Base-by-base conservation (phyloP, 177 flowering plant genomes). In the Vitis hybrid region DNA sequence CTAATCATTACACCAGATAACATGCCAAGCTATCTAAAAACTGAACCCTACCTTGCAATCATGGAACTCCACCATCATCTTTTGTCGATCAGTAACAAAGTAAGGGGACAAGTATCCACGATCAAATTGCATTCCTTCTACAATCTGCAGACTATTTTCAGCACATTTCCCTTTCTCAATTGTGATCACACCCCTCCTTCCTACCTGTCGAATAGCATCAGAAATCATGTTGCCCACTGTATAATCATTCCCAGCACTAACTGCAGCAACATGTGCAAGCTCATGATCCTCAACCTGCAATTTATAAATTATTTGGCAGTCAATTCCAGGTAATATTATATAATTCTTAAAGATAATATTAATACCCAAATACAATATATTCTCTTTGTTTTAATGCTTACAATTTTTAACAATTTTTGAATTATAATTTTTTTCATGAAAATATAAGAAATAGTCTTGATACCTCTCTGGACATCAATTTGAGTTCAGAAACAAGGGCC, bases 81-180 rank as follows among this genome's bases (percentile, higher is more conserved):
- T 90, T 63, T 69, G 68, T 61, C 89, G 61, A 76, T 94, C 94
- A 45, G 90, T 94, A 64, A 90, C 94, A 68, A 94, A 90, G 76
- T 92, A 89, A 59, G 89, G 92, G 64, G 98, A 94, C 80, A 94
- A 72, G 76, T 85, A 94, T 61, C 97, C 98, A 39, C 96, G 94
- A 79, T 90, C 88, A 71, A 94, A 94, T 31, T 92, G 90, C 97
- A 92, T 94, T 72, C 98, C 98, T 74, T 92, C 91, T 15, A 89
- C 93, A 72, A 92, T 71, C 61, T 89, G 73, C 48, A 94, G 73
- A 59, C 63, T 85, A 82, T 76, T 88, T 59, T 85, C 90, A 0
- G 81, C 76, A 66, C 69, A n/a, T 65, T 81, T 89, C 34, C 98
- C 98, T 75, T 86, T 85, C 77, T 89, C 90, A 52, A 92, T 83